Evolutionary conservation across 106 monocot species (phyloP), one percentile per base, ranked within the genome.

Genomic region (Dioscorea alata): DNA sequence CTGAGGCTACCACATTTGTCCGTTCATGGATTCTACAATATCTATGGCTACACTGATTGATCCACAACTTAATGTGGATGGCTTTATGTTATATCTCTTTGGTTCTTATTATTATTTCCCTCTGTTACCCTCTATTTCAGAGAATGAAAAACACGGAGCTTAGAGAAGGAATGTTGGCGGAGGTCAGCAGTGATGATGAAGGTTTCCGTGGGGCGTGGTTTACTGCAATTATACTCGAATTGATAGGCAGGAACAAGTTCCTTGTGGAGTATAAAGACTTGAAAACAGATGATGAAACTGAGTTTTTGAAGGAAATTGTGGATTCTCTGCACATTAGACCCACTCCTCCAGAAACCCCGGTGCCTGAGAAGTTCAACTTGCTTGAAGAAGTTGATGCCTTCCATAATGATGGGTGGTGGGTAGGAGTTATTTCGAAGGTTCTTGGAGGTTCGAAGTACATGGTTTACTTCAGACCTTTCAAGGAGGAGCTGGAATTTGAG

Each of bases 391-490:
- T 94, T 49, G 94, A 94, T 69, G 88, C 75, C 10, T 79, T 66
- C 35, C 65, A 75, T 42, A 90, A 88, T 66, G 90, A 91, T 69
- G 94, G 88, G 2, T 94, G 94, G 90, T 90, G 94, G 94, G 80
- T 83, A 8, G 94, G 94, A 69, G 74, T 94, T 20, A 76, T 94
- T 35, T 94, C 83, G 13, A 84, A 81, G 52, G 88, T 90, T 77
- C 57, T 80, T 0, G 34, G 57, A 0, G 70, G 65, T 50, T 32
- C 50, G 49, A 83, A 61, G 8, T 94, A 88, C 66, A 73, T 75
- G 64, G 90, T 94, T 35, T 94, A 88, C 75, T 94, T 94, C 76
- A 85, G 61, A 76, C 24, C 84, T 65, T 85, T 76, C 66, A 77
- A 74, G 0, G 88, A 94, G 72, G 87, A 84, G 65, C 74, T 69